Evolutionary conservation across 2,329 filamentous ascomycete genomes (phyloP).

Genomic region (Lachnellula willkommii): DNA sequence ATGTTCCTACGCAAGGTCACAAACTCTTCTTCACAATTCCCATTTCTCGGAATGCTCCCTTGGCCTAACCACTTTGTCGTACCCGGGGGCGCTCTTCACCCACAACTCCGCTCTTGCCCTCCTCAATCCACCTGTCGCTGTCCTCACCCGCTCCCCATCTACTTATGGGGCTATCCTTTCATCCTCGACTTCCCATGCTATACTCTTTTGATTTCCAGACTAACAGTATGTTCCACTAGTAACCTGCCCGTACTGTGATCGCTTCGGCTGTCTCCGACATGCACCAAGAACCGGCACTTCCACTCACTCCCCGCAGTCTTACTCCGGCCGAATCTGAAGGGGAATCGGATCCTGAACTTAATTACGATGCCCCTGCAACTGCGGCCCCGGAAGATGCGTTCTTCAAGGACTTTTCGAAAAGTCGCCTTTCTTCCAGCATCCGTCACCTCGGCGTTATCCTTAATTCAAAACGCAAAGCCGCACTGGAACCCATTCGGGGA

Average conservation of each 20-base stretch:
- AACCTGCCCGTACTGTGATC: background rate
- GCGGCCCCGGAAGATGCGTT: conserved; percentile 1
- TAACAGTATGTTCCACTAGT: background rate
- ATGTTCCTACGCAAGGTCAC: no score
- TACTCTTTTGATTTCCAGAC: background rate
- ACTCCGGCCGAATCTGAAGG: background rate
- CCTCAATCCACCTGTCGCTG: no score
- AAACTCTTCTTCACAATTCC: no score
- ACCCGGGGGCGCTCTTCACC: background rate
- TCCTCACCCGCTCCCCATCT: no score
- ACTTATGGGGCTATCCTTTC: no score
- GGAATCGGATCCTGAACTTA: background rate
- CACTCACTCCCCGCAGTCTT: background rate
- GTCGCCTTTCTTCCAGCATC: background rate
- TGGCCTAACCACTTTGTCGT: background rate
- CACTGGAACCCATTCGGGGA: conserved; percentile 9
- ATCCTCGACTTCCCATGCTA: background rate
- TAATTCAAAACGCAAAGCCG: conserved; percentile 13
- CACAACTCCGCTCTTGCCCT: background rate
- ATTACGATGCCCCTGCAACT: background rate
- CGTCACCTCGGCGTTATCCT: conserved; percentile 11
- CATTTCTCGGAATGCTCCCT: background rate
- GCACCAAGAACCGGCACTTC: background rate
- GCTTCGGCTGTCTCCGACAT: background rate
- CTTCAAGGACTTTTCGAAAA: background rate